A percentile compares a stretch with the other conserved stretches of the same genome.
phyloP scores from a whole-genome alignment of 2,329 filamentous ascomycete species.

The Verticillium klebahnii region DNA sequence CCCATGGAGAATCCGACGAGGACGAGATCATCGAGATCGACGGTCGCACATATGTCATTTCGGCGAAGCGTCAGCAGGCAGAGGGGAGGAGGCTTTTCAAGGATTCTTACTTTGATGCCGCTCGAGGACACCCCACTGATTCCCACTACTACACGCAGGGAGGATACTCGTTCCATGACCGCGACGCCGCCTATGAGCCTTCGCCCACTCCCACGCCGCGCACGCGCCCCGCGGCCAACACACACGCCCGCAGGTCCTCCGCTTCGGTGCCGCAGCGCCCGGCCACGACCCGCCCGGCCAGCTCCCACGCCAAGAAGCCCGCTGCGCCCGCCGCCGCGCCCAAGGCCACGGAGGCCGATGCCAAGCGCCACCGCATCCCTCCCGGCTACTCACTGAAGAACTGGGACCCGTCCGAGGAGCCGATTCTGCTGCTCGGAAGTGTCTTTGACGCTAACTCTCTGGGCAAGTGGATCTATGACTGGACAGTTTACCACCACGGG shows the following conservation, averaged over 20 bases:
- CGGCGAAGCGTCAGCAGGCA: conserved; percentile 40
- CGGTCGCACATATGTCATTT: conserved; percentile 49
- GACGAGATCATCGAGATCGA: conserved; percentile 54
- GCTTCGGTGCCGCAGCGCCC: conserved; percentile 47
- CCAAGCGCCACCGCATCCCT: conserved; percentile 69
- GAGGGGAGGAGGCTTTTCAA: conserved; percentile 18
- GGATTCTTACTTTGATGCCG: conserved; percentile 25
- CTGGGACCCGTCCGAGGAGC: conserved; percentile 92
- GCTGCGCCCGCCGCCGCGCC: conserved; percentile 26
- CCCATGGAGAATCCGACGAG: conserved; percentile 61
- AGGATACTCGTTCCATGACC: conserved; percentile 30
- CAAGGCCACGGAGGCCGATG: conserved; percentile 56
- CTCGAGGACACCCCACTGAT: conserved; percentile 56
- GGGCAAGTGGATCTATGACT: conserved; percentile 99
- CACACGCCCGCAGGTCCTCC: conserved; percentile 42
- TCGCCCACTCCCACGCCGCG: conserved; percentile 32
- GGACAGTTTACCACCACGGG: conserved; percentile 89
- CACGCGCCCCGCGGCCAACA: conserved; percentile 34
- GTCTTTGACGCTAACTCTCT: conserved; percentile 97
- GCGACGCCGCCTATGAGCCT: conserved; percentile 34
- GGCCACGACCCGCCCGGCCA: conserved; percentile 44
- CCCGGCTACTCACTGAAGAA: conserved; percentile 93
- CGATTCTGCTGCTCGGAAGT: conserved; percentile 88
- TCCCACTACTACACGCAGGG: conserved; percentile 51
- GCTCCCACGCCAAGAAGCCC: conserved; percentile 34